A percentile compares a stretch with the other conserved stretches of the same genome.
phyloP scores from a whole-genome alignment of 164 flowering plant genomes.

The Malania oleifera region DNA sequence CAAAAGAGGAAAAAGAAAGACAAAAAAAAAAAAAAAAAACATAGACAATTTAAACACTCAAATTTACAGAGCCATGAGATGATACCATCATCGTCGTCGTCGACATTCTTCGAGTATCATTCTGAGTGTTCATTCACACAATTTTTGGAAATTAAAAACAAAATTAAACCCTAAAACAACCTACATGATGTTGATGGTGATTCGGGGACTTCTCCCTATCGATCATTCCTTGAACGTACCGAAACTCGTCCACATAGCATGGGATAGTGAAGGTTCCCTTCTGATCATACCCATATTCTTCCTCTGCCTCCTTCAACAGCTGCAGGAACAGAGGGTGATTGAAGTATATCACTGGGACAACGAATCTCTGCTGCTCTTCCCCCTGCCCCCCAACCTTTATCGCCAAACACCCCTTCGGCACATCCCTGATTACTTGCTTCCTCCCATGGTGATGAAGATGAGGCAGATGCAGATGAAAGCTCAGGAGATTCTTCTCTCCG shows the following conservation, averaged over 20 bases:
- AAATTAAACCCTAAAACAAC: conserved; percentile 45
- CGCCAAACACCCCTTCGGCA: conserved; percentile 72
- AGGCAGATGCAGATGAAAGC: conserved; percentile 36
- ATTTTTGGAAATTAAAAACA: too few relatives aligned
- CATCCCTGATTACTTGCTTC: conserved; percentile 26
- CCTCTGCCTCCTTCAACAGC: conserved; percentile 71
- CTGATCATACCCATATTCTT: conserved; percentile 78
- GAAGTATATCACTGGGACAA: conserved; percentile 63
- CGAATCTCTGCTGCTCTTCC: conserved; percentile 57
- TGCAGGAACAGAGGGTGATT: conserved; percentile 73
- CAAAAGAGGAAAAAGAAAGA: too few relatives aligned
- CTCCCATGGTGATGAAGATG: conserved; percentile 38
- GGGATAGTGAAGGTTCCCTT: conserved; percentile 72
- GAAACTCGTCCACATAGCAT: conserved; percentile 66
- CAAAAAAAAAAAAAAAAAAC: too few relatives aligned
- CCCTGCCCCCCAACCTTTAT: conserved; percentile 55
- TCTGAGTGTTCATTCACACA: too few relatives aligned
- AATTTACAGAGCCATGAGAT: too few relatives aligned
- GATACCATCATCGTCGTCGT: too few relatives aligned
- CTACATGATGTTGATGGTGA: conserved; percentile 32
- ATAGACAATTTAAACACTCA: too few relatives aligned
- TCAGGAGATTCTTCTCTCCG: conserved; percentile 25
- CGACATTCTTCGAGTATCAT: too few relatives aligned
- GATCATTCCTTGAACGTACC: conserved; percentile 53
- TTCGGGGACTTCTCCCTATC: conserved; percentile 42